Percentiles rank a stretch among this genome's conserved stretches.
phyloP scores from a whole-genome alignment of 768 basidiomycete species.

The Collybia nuda region DNA sequence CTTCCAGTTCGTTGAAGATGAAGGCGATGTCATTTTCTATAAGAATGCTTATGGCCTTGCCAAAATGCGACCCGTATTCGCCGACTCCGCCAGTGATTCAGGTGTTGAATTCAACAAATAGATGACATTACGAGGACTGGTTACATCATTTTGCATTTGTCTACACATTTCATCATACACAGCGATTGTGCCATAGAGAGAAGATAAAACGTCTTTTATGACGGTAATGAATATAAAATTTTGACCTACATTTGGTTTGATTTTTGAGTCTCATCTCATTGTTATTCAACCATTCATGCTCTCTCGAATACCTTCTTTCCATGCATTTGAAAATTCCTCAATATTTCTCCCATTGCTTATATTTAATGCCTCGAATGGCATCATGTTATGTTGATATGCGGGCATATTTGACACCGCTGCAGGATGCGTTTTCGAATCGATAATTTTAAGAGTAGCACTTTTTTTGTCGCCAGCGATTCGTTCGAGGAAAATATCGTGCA shows the following conservation, averaged over 20 bases:
- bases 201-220: neutral
- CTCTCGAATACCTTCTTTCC: slow-evolving; percentile 53
- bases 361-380: slow-evolving; percentile 85
- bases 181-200: neutral
- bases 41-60: slow-evolving; percentile 85
- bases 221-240: neutral
- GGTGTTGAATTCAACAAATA: slow-evolving; percentile 51
- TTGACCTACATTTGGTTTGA: too few relatives aligned
- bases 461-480: slow-evolving; percentile 4
- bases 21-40: slow-evolving; percentile 88
- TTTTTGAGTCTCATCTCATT: neutral
- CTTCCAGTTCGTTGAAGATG: slow-evolving; percentile 87
- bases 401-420: slow-evolving; percentile 68
- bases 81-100: slow-evolving; percentile 58
- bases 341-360: slow-evolving; percentile 74
- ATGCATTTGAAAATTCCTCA: slow-evolving; percentile 68
- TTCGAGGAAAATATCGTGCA: slow-evolving; percentile 39
- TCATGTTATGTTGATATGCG: slow-evolving; percentile 81
- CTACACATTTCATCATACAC: too few relatives aligned
- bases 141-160: neutral
- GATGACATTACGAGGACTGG: neutral
- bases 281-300: slow-evolving; percentile 17
- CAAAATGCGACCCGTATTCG: slow-evolving; percentile 61
- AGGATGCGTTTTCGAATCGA: slow-evolving; percentile 77
- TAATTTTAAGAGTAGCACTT: slow-evolving; percentile 55